Conservation (phyloP, 257 asterid species). For the Capsicum rhomboideum region DNA sequence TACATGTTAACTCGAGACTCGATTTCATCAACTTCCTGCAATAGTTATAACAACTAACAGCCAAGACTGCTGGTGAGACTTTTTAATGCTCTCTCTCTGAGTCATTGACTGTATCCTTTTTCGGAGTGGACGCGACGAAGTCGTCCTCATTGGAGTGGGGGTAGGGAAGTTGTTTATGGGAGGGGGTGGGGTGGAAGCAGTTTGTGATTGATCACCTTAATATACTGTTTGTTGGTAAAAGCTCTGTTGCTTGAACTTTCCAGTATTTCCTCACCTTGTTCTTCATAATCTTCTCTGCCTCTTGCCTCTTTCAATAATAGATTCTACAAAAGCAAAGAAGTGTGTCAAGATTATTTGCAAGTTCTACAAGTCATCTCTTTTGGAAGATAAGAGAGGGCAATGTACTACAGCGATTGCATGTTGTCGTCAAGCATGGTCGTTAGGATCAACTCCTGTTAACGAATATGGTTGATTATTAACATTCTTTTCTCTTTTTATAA, state of each 20-base stretch:
- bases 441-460: neutral
- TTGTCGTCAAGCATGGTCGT: neutral
- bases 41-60: too few relatives aligned
- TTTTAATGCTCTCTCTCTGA: too few relatives aligned
- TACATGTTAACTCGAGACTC: neutral
- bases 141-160: neutral
- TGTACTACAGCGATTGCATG: neutral
- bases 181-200: neutral
- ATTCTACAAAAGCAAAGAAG: neutral
- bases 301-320: neutral
- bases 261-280: neutral
- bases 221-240: constrained; percentile 17
- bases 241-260: neutral
- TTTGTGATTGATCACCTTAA: constrained; percentile 19
- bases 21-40: neutral
- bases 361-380: neutral
- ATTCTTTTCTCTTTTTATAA: neutral
- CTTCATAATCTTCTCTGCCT: constrained; percentile 10
- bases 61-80: too few relatives aligned
- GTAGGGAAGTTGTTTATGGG: neutral
- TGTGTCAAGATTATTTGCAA: neutral
- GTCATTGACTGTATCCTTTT: too few relatives aligned
- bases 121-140: neutral
- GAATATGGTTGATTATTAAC: neutral
- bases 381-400: neutral